Evolutionary conservation across 225 moss, liverwort and hornwort genomes (phyloP).

Genomic region (Pleurozium schreberi): DNA sequence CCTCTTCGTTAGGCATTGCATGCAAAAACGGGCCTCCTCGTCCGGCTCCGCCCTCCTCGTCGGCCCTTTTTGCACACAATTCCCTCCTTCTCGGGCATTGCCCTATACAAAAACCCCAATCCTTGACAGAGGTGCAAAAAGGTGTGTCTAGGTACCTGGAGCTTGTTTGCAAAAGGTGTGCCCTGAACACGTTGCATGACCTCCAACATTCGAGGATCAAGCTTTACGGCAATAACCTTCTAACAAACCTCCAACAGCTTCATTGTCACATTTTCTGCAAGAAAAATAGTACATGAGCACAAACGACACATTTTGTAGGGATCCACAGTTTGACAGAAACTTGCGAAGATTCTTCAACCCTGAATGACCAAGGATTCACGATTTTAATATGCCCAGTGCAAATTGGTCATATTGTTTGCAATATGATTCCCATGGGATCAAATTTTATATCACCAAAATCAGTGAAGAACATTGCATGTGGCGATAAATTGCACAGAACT

Average conservation of each 20-base stretch:
- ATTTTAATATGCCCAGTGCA: neutral
- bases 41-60: too few species aligned
- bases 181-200: neutral
- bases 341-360: neutral
- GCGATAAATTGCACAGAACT: neutral
- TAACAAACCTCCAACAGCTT: neutral
- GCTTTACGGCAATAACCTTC: neutral
- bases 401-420: neutral
- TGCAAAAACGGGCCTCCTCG: too few species aligned
- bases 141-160: neutral
- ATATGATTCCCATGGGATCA: neutral
- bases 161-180: neutral
- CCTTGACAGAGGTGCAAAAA: neutral
- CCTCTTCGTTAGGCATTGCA: too few species aligned
- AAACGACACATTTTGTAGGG: neutral
- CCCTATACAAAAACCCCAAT: neutral
- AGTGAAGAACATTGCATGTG: neutral
- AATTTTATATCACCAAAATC: neutral
- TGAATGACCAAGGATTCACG: neutral
- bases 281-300: neutral
- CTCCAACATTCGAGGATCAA: neutral
- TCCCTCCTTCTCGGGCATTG: too few species aligned
- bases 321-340: neutral
- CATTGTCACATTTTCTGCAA: neutral
- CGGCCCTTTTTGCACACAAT: too few species aligned